These are phyloP conservation scores for Saussurea involucrata DNA, from an alignment of 129 eudicot species.

Conservation along the genomic window DNA sequence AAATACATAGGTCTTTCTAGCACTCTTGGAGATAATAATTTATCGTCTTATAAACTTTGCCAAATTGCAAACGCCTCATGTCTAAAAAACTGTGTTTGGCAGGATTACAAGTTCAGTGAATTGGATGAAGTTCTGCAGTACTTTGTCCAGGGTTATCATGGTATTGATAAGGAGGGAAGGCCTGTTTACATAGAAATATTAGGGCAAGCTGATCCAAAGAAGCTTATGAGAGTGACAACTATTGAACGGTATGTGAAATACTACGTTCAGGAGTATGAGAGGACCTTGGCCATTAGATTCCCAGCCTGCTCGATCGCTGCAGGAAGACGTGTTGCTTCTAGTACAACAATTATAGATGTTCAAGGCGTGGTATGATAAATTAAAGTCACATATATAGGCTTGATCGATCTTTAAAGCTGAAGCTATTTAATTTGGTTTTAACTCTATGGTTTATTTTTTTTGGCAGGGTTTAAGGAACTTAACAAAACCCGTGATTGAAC, in stretches of 20 bases:
- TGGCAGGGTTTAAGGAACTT: constrained; percentile 59
- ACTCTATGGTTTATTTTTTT: background rate
- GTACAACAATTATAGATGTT: constrained; percentile 74
- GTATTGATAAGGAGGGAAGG: constrained; percentile 69
- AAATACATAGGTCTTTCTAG: background rate
- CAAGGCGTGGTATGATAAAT: constrained; percentile 66
- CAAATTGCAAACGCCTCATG: background rate
- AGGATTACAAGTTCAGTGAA: constrained; percentile 67
- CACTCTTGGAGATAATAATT: background rate
- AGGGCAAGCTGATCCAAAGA: constrained; percentile 62
- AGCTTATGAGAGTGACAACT: constrained; percentile 68
- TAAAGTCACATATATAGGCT: background rate
- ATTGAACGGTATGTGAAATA: constrained; percentile 67
- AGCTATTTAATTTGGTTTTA: background rate
- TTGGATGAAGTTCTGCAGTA: constrained; percentile 52
- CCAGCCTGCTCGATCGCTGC: constrained; percentile 79
- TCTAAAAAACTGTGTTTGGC: background rate
- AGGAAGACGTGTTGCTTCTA: constrained; percentile 51
- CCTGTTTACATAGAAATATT: constrained; percentile 74
- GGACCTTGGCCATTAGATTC: constrained; percentile 45
- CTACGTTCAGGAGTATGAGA: constrained; percentile 75
- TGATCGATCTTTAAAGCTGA: background rate
- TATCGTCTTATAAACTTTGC: background rate
- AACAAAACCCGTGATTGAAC: constrained; percentile 53
- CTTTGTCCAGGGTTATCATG: constrained; percentile 81